Evolutionary conservation across 345 rosid genomes (phyloP).

Genomic region (Combretum micranthum): DNA sequence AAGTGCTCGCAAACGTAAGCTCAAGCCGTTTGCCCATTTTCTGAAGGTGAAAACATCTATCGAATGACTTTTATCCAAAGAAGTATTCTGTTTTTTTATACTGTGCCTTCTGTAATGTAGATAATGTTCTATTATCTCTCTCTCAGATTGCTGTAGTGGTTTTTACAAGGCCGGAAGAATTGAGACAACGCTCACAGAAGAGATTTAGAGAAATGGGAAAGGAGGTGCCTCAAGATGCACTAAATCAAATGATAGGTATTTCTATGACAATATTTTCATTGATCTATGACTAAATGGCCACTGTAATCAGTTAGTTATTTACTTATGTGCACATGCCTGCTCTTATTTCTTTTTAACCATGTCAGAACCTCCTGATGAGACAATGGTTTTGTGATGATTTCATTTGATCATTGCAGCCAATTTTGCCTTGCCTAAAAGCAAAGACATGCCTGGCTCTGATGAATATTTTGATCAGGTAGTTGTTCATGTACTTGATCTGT

Average conservation of each 20-base stretch:
- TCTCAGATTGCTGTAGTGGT: constrained; percentile 26
- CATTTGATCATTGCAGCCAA: constrained; percentile 18
- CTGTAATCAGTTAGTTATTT: too few relatives aligned
- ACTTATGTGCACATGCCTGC: background rate
- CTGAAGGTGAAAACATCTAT: constrained; percentile 15
- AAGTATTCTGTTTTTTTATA: background rate
- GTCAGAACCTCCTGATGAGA: background rate
- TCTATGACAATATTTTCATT: background rate
- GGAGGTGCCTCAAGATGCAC: constrained; percentile 22
- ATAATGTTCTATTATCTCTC: background rate
- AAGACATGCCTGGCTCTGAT: constrained; percentile 16
- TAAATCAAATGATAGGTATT: constrained; percentile 25
- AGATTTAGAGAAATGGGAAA: constrained; percentile 30
- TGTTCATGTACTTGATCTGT: background rate
- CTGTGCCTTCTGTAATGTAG: background rate
- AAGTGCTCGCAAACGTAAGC: constrained; percentile 26
- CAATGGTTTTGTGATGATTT: background rate
- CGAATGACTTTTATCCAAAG: background rate
- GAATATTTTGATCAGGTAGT: constrained; percentile 23
- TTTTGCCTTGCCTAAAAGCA: constrained; percentile 18
- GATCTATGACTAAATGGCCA: background rate
- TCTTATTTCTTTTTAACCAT: background rate
- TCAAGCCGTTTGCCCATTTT: constrained; percentile 20
- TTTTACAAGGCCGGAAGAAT: constrained; percentile 24
- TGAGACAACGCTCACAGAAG: constrained; percentile 15